phyloP scores from a whole-genome alignment of 257 asterid species.

The Primulina tabacum region DNA sequence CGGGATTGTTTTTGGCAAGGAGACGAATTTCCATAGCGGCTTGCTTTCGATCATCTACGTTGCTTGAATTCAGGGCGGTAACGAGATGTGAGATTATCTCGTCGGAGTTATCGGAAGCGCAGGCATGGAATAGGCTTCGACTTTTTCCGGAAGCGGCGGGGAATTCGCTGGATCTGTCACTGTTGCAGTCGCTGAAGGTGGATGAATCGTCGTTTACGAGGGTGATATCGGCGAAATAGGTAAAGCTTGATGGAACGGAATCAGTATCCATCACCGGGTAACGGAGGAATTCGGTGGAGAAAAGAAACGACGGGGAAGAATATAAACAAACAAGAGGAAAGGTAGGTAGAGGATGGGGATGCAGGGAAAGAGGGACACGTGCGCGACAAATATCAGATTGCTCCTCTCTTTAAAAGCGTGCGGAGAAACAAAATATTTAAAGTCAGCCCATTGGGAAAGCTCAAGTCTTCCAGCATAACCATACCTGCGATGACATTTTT shows the following conservation, averaged over 20 bases:
- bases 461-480: too few species aligned
- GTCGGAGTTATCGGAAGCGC: conserved; percentile 70
- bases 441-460: too few species aligned
- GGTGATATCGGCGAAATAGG: conserved; percentile 52
- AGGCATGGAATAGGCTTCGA: conserved; percentile 65
- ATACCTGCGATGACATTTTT: too few species aligned
- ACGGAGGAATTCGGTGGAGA: conserved; percentile 6
- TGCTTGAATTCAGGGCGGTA: conserved; percentile 52
- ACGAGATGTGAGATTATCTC: conserved; percentile 72
- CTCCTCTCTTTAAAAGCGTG: too few species aligned
- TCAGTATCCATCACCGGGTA: conserved; percentile 52
- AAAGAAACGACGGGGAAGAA: conserved; percentile 36
- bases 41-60: conserved; percentile 62
- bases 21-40: conserved; percentile 83
- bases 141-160: conserved; percentile 59
- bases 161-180: conserved; percentile 95
- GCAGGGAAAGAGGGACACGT: conserved; percentile 46
- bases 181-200: conserved; percentile 94
- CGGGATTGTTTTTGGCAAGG: conserved; percentile 79
- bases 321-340: not conserved
- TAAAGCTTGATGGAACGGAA: conserved; percentile 43
- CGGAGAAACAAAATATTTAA: too few species aligned
- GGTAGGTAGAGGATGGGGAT: too few species aligned
- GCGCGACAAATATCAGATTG: not conserved
- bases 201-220: conserved; percentile 48